These are phyloP conservation scores for Coix lacrymajobi DNA, from an alignment of 176 grass and related monocot genomes.

Conservation along the genomic window DNA sequence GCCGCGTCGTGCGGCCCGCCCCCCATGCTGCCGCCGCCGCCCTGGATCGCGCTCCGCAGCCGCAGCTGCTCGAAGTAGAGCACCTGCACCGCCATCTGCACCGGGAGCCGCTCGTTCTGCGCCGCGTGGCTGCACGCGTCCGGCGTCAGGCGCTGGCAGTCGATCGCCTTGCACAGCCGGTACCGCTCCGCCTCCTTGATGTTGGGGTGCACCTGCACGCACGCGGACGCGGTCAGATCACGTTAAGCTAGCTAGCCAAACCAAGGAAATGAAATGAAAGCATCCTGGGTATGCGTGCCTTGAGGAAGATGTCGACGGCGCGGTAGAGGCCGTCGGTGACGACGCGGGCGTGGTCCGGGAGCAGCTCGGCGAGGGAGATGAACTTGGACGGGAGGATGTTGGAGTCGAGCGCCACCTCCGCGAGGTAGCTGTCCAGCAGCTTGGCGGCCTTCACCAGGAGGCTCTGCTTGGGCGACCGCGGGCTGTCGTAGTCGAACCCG, in stretches of 20 bases:
- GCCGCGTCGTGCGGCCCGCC: constrained; percentile 53
- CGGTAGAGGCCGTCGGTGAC: constrained; percentile 89
- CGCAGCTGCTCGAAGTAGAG: constrained; percentile 95
- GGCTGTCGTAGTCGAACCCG: constrained; percentile 65
- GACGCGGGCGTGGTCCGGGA: constrained; percentile 82
- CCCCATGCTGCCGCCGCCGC: constrained; percentile 11
- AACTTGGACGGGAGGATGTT: constrained; percentile 75
- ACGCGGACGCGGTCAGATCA: neutral
- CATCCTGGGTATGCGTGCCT: constrained; percentile 7
- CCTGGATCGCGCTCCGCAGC: constrained; percentile 69
- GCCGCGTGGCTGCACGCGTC: constrained; percentile 93
- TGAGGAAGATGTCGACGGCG: constrained; percentile 94
- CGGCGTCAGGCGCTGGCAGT: constrained; percentile 88
- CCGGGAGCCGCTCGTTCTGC: constrained; percentile 82
- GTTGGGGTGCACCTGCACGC: constrained; percentile 80
- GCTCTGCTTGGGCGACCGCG: constrained; percentile 74
- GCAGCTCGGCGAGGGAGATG: constrained; percentile 79
- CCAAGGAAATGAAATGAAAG: neutral
- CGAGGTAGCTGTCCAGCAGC: constrained; percentile 93
- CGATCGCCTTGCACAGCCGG: constrained; percentile 85
- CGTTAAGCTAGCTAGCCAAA: neutral
- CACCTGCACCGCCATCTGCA: constrained; percentile 95
- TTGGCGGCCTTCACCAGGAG: constrained; percentile 69
- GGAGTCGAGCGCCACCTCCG: constrained; percentile 87
- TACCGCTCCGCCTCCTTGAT: constrained; percentile 93